Evolutionary conservation across 352 stramenopile genomes (phyloP), one percentile per base, ranked within the genome.

Genomic region (Pythium utonaiense): DNA sequence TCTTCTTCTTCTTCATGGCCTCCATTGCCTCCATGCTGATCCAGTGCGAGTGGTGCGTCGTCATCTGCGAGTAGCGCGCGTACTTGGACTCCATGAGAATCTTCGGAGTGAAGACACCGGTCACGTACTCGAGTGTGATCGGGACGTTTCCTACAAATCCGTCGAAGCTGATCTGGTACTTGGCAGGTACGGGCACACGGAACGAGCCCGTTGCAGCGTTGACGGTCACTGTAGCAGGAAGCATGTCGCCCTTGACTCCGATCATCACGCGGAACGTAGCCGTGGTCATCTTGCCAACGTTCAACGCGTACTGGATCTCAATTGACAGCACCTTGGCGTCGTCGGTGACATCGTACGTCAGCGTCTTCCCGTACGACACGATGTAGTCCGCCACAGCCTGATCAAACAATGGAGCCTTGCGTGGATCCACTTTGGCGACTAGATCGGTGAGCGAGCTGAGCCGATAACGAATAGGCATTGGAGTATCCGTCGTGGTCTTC

Each of bases 191-290:
- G 1, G 53, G 48, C 22, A 68, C 62, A 12, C 57, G 57, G 48
- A 74, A 70, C 12, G 62, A 53, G 6, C 57, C 57, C 5, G 62
- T 60, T 3, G 49, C 25, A 17, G 30, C 54, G 40, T 30, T 67
- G 9, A 70, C 34, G 1, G 42, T 57, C 1, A 73, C 44, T 2
- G 33, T 17, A 12, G n/a, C 48, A 8, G 62, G 57, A 12, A 70
- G 48, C 62, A 73, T 73, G 38, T 73, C 66, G 21, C 62, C 61
- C 7, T 58, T 73, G 54, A 59, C 51, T 19, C 66, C 66, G 42
- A 73, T 69, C 66, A 73, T 69, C 19, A 66, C 56, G n/a, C 66
- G 62, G 36, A 73, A 70, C 21, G 62, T 65, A 1, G 67, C 67
- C n/a, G 51, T 64, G 27, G 62, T 67, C 22, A 70, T 62, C 42